Evolutionary conservation across 768 basidiomycete species (phyloP), one percentile per base, ranked within the genome.

Genomic region (Leccinellum luteum): DNA sequence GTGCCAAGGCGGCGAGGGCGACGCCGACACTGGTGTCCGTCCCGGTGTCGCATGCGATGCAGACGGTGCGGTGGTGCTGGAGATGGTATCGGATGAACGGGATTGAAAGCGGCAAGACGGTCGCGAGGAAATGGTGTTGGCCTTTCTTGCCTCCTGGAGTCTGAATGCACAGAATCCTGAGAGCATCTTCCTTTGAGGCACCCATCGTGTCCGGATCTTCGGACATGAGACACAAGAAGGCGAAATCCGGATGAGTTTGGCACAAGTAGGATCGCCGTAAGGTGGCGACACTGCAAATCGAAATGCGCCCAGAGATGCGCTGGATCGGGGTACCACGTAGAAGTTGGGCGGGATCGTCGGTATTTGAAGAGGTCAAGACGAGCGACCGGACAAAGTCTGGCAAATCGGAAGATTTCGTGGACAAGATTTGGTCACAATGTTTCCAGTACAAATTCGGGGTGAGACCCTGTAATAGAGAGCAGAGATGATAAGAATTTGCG

Each of bases 381-480:
- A 72, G 54, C 10, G 53, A 53, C 0, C 23, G 69, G 12, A 72
- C 54, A n/a, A 73, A 56, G 21, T 52, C 48, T 13, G 80, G 76
- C 4, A 95, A 76, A 2, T 81, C 76, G 0, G 77, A 69, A 23
- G 87, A 78, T 7, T 70, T 64, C 1, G 80, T 69, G 0, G 64
- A 31, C 15, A 94, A 70, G 6, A 96, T 73, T 8, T 61, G 64
- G 2, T 73, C 66, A 28, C 75, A 75, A 63, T 92, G 69, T 27
- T 57, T 60, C 90, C 94, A 95, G 69, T 89, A 96, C 14, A 86
- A 52, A 2, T 67, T 61, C 0, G 94, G 89, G 1, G 85, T 91
- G 54, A 96, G 74, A 4, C 92, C 92, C 89, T 92, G 62, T 43
- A 35, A 25, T 38, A 35, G 15, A 21, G 19, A 38, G n/a, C n/a